Base-by-base conservation (phyloP, 2,329 filamentous ascomycete species). In the Beauveria rudraprayagi region DNA sequence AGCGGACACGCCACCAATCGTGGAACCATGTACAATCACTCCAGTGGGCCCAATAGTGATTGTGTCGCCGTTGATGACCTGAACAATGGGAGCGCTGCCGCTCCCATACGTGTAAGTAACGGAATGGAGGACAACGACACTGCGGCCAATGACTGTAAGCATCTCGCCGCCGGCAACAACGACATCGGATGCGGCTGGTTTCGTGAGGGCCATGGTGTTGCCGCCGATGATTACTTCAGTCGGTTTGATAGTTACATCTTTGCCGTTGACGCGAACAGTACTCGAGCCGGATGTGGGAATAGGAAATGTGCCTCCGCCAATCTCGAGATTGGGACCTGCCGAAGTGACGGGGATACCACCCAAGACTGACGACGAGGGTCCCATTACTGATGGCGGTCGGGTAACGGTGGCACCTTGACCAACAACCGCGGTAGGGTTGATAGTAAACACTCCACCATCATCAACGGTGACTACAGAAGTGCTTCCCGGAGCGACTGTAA, bases 31-130 rank as follows among this genome's bases (percentile, higher is more conserved):
- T 2, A 78, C 67, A 2, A 73, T 65, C 6, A 82, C 67, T 22
- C 77, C 80, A 0, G 68, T 69, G 3, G 80, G 77, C 0, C 78
- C 81, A 56, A 86, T 73, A 1, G 77, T 74, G 63, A 86, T 72
- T 5, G 77, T 79, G 46, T 82, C 80, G 17, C 79, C 80, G 61
- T 77, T 76, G 28, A 87, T 67, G 2, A 78, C 71, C 16, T 73
- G 71, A 0, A 75, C 74, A 0, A 70, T 68, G 1, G 66, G 68
- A 3, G 73, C 63, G 3, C 70, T 68, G 30, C 65, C 67, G 0
- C 71, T 67, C 1, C 76, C 76, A 63, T 83, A 82, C 1, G 76
- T 80, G 56, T 81, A 69, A 7, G 77, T 80, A 3, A 72, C 75
- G 5, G 73, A 75, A 54, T 73, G 71, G 24, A 80, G 67, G 16